A percentile compares a stretch with the other conserved stretches of the same genome.
phyloP scores from a whole-genome alignment of 768 basidiomycete species.

The Pisolithus albus region DNA sequence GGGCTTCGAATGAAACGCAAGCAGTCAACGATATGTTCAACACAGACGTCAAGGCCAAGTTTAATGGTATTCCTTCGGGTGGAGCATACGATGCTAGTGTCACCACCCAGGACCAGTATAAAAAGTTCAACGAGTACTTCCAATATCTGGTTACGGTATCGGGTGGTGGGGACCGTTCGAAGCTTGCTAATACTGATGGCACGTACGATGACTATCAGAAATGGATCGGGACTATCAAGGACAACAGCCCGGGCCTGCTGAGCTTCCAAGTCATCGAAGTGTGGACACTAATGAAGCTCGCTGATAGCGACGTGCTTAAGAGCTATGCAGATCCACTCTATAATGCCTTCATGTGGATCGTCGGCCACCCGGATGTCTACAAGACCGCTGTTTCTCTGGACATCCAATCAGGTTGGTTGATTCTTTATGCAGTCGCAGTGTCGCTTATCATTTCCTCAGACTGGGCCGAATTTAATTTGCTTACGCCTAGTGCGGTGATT shows the following conservation, averaged over 20 bases:
- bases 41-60: slow-evolving; percentile 6
- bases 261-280: slow-evolving; percentile 5
- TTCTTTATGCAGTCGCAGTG: background rate
- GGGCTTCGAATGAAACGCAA: slow-evolving; percentile 2
- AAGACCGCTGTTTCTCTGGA: background rate
- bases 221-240: slow-evolving; percentile 1
- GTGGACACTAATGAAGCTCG: slow-evolving; percentile 4
- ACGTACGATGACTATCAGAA: background rate
- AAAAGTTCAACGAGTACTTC: slow-evolving; percentile 1
- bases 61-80: slow-evolving; percentile 4
- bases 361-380: background rate
- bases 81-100: background rate
- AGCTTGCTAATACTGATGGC: background rate
- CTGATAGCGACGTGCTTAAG: background rate
- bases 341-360: background rate
- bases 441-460: background rate
- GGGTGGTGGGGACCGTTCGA: slow-evolving; percentile 4
- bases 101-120: slow-evolving; percentile 1
- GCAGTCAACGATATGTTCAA: slow-evolving; percentile 1
- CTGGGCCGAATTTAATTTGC: background rate
- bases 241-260: background rate
- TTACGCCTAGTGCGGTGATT: background rate
- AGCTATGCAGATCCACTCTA: background rate
- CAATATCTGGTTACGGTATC: slow-evolving; percentile 6
- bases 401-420: background rate